Evolutionary conservation across 768 basidiomycete species (phyloP).

Genomic region (Mycena haematopus): DNA sequence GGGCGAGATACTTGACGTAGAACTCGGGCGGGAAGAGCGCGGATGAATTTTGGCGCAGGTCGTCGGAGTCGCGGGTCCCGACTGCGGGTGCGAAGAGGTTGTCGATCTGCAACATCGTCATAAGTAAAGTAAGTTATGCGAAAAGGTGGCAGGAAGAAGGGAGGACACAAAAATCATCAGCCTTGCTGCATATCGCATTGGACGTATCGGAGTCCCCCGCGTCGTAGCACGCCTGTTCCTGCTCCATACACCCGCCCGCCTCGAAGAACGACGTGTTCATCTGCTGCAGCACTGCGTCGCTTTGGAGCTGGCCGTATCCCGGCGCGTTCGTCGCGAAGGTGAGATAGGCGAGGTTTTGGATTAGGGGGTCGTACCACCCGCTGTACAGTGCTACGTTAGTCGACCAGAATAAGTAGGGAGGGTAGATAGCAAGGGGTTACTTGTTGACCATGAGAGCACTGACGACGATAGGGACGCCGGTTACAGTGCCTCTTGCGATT

Average conservation of each 20-base stretch:
- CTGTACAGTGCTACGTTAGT: conserved; percentile 37
- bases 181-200: conserved; percentile 54
- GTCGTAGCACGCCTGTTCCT: conserved; percentile 61
- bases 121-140: no score
- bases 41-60: conserved; percentile 62
- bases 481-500: conserved; percentile 50
- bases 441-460: conserved; percentile 73
- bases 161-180: conserved; percentile 68
- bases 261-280: conserved; percentile 58
- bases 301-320: conserved; percentile 69
- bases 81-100: conserved; percentile 59
- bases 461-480: conserved; percentile 59
- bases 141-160: no score
- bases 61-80: conserved; percentile 58
- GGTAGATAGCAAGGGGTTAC: conserved; percentile 34
- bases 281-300: conserved; percentile 47
- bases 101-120: conserved; percentile 39
- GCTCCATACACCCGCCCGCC: conserved; percentile 57
- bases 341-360: conserved; percentile 67
- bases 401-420: not conserved
- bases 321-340: conserved; percentile 67
- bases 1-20: conserved; percentile 54
- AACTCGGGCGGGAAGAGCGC: conserved; percentile 63
- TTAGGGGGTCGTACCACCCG: conserved; percentile 70
- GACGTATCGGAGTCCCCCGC: conserved; percentile 56